Evolutionary conservation across 768 basidiomycete genomes (phyloP).

Genomic region (Clathrus columnatus): DNA sequence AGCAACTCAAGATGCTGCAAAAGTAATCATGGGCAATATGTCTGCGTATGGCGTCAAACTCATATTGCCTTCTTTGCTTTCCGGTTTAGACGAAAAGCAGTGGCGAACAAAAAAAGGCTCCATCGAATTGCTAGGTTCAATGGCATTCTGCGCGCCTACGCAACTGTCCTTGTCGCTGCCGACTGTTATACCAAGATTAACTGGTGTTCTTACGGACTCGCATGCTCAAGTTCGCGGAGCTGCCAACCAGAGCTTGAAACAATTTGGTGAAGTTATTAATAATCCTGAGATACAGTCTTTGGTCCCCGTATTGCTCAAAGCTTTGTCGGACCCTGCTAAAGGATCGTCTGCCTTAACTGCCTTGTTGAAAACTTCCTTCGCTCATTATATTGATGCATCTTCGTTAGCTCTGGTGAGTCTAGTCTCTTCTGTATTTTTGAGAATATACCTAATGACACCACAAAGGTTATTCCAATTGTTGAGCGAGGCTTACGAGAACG

Average conservation of each 20-base stretch:
- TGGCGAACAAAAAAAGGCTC: slow-evolving; percentile 98
- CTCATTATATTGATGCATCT: slow-evolving; percentile 96
- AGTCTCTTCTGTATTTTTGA: neutral
- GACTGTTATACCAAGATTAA: slow-evolving; percentile 93
- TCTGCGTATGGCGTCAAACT: slow-evolving; percentile 95
- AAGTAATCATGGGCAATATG: slow-evolving; percentile 91
- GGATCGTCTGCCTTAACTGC: slow-evolving; percentile 78
- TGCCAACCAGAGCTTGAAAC: slow-evolving; percentile 92
- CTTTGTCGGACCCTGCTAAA: slow-evolving; percentile 90
- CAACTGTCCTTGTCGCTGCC: slow-evolving; percentile 93
- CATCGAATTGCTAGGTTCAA: slow-evolving; percentile 93
- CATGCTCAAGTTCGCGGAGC: slow-evolving; percentile 91
- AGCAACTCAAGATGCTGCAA: slow-evolving; percentile 84
- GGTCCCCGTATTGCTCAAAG: slow-evolving; percentile 84
- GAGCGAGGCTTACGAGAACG: slow-evolving; percentile 90
- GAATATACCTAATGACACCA: neutral
- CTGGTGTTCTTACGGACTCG: slow-evolving; percentile 91
- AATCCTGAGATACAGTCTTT: slow-evolving; percentile 95
- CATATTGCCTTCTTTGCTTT: slow-evolving; percentile 81
- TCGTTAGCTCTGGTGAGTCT: slow-evolving; percentile 78
- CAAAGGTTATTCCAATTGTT: slow-evolving; percentile 85
- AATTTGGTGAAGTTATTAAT: slow-evolving; percentile 96
- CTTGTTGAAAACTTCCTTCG: slow-evolving; percentile 88
- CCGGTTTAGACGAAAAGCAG: slow-evolving; percentile 93
- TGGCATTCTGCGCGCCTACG: slow-evolving; percentile 96